phyloP scores from a whole-genome alignment of 2,329 filamentous ascomycete species.

The Hymenoscyphus scutula region DNA sequence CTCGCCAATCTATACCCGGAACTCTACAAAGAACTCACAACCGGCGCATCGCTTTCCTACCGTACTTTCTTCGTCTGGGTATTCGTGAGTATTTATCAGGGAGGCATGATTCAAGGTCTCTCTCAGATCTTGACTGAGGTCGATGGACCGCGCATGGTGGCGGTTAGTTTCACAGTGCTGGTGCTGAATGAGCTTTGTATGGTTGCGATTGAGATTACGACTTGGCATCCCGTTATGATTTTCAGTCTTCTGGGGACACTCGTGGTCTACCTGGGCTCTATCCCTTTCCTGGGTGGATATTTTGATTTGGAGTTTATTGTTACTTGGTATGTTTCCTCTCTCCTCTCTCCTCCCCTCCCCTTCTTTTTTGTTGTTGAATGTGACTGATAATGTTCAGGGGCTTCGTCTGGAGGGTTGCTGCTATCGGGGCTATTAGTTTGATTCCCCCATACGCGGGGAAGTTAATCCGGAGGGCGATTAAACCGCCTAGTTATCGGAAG shows the following conservation, averaged over 20 bases:
- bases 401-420: constrained; percentile 84
- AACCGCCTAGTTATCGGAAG: constrained; percentile 92
- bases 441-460: constrained; percentile 87
- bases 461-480: constrained; percentile 78
- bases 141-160: constrained; percentile 73
- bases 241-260: constrained; percentile 79
- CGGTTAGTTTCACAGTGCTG: constrained; percentile 87
- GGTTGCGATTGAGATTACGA: constrained; percentile 95
- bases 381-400: constrained; percentile 47
- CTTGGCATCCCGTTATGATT: constrained; percentile 95
- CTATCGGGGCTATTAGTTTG: constrained; percentile 75
- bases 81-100: constrained; percentile 90
- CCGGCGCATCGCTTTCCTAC: constrained; percentile 82
- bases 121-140: constrained; percentile 83
- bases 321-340: constrained; percentile 52
- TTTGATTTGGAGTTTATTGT: constrained; percentile 81
- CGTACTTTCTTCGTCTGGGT: constrained; percentile 98
- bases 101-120: constrained; percentile 91
- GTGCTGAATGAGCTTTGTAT: constrained; percentile 94
- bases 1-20: constrained; percentile 95
- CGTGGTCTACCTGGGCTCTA: constrained; percentile 72
- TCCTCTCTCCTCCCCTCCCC: constrained; percentile 5
- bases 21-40: constrained; percentile 95
- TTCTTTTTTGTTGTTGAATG: constrained; percentile 7
- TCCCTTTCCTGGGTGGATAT: constrained; percentile 87